These are phyloP conservation scores for Carex pumila DNA, from an alignment of 176 grass and related monocot species.

Conservation along the genomic window DNA sequence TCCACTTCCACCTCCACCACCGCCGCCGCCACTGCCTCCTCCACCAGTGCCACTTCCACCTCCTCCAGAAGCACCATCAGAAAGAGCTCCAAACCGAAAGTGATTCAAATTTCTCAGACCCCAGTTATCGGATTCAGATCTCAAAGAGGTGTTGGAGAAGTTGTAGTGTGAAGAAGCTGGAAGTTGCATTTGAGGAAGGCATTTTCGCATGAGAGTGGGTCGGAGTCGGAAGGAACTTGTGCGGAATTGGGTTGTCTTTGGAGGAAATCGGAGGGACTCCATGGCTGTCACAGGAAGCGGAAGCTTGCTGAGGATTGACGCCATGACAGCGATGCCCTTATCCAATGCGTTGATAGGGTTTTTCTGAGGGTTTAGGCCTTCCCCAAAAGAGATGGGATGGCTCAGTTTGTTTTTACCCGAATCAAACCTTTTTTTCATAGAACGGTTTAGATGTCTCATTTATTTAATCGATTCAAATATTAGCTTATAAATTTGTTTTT, in stretches of 20 bases:
- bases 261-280: not conserved
- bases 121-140: not conserved
- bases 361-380: not conserved
- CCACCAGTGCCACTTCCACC: not conserved
- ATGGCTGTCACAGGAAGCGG: constrained; percentile 1
- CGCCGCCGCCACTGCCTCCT: not conserved
- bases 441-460: too few relatives aligned
- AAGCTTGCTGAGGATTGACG: constrained; percentile 16
- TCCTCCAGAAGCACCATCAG: not conserved
- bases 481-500: too few relatives aligned
- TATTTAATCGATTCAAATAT: too few relatives aligned
- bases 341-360: not conserved
- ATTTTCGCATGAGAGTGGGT: not conserved
- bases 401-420: not conserved
- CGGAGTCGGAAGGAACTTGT: not conserved
- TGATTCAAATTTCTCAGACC: not conserved
- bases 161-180: too few relatives aligned
- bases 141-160: not conserved
- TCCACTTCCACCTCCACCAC: not conserved
- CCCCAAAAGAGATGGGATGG: not conserved
- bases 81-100: not conserved
- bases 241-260: not conserved
- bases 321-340: not conserved
- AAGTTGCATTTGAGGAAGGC: not conserved
- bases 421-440: too few relatives aligned